These are phyloP conservation scores for Scytalidium sp. DNA, from an alignment of 2,329 filamentous ascomycete genomes.

Conservation along the genomic window DNA sequence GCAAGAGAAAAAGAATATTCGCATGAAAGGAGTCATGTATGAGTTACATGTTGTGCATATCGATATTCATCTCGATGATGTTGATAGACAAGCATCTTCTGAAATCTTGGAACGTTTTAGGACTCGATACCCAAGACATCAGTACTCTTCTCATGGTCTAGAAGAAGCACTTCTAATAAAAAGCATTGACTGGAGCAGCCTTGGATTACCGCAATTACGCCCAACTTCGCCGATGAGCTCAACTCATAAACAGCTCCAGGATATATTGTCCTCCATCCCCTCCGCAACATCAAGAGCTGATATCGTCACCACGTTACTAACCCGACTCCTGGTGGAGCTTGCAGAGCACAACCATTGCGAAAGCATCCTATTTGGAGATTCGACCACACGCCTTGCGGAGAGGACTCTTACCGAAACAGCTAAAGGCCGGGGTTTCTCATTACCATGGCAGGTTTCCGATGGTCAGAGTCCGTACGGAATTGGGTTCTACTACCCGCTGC, in stretches of 20 bases:
- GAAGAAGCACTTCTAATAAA: constrained; percentile 53
- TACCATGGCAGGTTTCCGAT: constrained; percentile 81
- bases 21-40: constrained; percentile 64
- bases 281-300: constrained; percentile 77
- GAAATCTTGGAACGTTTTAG: constrained; percentile 44
- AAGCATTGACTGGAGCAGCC: constrained; percentile 51
- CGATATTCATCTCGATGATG: constrained; percentile 27
- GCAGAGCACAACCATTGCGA: constrained; percentile 61
- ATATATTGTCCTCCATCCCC: constrained; percentile 55
- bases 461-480: constrained; percentile 40
- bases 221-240: constrained; percentile 10
- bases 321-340: constrained; percentile 65
- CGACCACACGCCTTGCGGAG: constrained; percentile 83
- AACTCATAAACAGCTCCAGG: constrained; percentile 35
- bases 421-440: constrained; percentile 80
- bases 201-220: constrained; percentile 25
- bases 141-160: constrained; percentile 62
- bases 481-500: constrained; percentile 70
- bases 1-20: constrained; percentile 49
- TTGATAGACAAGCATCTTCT: constrained; percentile 20
- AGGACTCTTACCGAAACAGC: constrained; percentile 83
- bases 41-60: constrained; percentile 59
- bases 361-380: constrained; percentile 78
- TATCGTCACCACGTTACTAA: constrained; percentile 66
- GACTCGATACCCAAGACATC: constrained; percentile 61